Percentiles rank a stretch among this genome's conserved stretches.
These are phyloP conservation scores for Aspergillus awamori DNA, from an alignment of 2,329 filamentous ascomycete species.

Conservation along the genomic window DNA sequence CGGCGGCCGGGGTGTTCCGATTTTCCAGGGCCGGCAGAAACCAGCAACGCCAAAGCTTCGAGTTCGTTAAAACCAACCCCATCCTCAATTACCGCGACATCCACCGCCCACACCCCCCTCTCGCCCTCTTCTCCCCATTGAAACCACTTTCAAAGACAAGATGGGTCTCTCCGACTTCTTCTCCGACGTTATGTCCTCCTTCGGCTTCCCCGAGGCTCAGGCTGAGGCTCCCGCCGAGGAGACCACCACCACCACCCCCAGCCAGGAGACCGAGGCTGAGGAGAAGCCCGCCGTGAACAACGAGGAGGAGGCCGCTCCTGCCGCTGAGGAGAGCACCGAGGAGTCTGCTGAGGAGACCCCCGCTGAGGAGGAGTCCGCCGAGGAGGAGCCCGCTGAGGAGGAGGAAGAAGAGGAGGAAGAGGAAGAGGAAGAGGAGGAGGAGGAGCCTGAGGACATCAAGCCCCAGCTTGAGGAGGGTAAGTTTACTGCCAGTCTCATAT, in stretches of 20 bases:
- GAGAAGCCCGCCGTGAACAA: slow-evolving; percentile 38
- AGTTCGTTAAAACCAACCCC: slow-evolving; percentile 36
- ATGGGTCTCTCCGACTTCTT: slow-evolving; percentile 69
- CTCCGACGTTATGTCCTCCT: slow-evolving; percentile 66
- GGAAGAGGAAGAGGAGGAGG: slow-evolving; percentile 80
- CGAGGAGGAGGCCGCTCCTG: slow-evolving; percentile 53
- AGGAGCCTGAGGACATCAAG: slow-evolving; percentile 83
- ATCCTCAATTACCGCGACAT: slow-evolving; percentile 33
- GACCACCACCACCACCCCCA: slow-evolving; percentile 37
- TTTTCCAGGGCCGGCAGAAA: slow-evolving; percentile 40
- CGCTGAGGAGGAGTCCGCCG: slow-evolving; percentile 50
- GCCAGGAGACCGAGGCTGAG: slow-evolving; percentile 41
- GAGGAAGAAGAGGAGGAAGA: slow-evolving; percentile 71
- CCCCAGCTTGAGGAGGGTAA: slow-evolving; percentile 88
- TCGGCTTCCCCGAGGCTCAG: slow-evolving; percentile 62
- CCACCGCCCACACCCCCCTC: slow-evolving; percentile 22
- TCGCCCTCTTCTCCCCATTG: slow-evolving; percentile 35
- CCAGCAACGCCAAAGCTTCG: slow-evolving; percentile 27
- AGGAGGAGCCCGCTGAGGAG: slow-evolving; percentile 58
- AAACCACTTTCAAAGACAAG: slow-evolving; percentile 33
- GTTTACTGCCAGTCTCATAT: slow-evolving; percentile 42
- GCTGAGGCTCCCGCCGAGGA: slow-evolving; percentile 61
- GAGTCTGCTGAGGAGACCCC: slow-evolving; percentile 51
- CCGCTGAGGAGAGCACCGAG: slow-evolving; percentile 55
- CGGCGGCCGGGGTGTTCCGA: slow-evolving; percentile 45